Evolutionary conservation across 257 asterid genomes (phyloP), one percentile per base, ranked within the genome.

Genomic region (Fraxinus cuspidata): DNA sequence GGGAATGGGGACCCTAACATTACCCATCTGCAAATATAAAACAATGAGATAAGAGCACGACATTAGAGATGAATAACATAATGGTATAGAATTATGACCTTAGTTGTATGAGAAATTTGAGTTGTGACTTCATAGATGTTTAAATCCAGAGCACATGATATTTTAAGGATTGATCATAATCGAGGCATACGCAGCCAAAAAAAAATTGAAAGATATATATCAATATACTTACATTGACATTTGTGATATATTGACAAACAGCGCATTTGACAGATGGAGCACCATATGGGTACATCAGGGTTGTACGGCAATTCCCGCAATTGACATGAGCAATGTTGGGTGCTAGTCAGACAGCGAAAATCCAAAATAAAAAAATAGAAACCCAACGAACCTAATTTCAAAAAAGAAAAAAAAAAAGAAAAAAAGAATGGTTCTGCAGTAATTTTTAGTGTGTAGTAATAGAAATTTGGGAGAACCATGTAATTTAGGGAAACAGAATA

Each of bases 251-350:
- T 75, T 85, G 90, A 78, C 90, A 88, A 63, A 88, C 83, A 51
- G 88, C 92, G 78, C 92, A 88, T 83, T 88, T 88, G 82, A 86
- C 89, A 19, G 90, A 86, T 25, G 92, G 85, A 73, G 92, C 86
- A 51, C 92, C 92, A 71, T 86, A 84, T 60, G 92, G 90, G 72
- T 86, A 88, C 92, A 88, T 86, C 74, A 88, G 90, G 8, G 83
- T 88, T 18, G 89, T 83, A 77, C 83, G 87, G 82, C 90, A 88
- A 79, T 84, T 88, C 42, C 92, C 92, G 66, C 92, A 88, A 83
- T 88, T 88, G 85, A 88, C 75, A 64, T 88, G 89, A 81, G 92
- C 88, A 18, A 78, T 49, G 77, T 84, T 86, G 35, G 89, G 79
- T 70, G 88, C 87, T 86, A 75, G 53, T 66, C 76, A 71, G 63